Evolutionary conservation across 2,329 filamentous ascomycete genomes (phyloP).

Genomic region (Aspergillus sp.): DNA sequence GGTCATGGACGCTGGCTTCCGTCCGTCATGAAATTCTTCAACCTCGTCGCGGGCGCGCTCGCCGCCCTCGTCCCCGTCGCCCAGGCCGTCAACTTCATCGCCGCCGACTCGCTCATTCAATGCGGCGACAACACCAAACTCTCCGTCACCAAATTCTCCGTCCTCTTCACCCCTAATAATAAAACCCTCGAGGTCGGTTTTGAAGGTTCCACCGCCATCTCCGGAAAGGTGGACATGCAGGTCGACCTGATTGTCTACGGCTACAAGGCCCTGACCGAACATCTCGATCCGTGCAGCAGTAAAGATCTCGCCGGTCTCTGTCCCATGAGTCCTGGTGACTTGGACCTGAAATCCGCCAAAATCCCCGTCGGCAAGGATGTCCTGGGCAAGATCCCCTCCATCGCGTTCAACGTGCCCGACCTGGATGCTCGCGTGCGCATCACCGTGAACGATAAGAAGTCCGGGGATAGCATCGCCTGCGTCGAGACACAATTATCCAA

Average conservation of each 20-base stretch:
- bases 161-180: conserved; percentile 66
- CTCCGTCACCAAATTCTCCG: conserved; percentile 84
- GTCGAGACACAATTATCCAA: conserved; percentile 86
- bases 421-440: conserved; percentile 81
- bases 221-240: conserved; percentile 77
- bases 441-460: conserved; percentile 70
- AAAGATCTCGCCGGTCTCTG: conserved; percentile 71
- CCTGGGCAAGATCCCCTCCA: conserved; percentile 68
- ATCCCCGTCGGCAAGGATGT: conserved; percentile 58
- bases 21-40: background rate
- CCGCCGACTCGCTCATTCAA: background rate
- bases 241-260: conserved; percentile 79
- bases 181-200: conserved; percentile 71
- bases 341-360: conserved; percentile 69
- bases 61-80: background rate
- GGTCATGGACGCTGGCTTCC: background rate
- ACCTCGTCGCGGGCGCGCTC: background rate
- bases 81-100: background rate
- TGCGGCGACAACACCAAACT: conserved; percentile 36
- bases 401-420: conserved; percentile 87
- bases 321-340: conserved; percentile 81
- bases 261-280: conserved; percentile 65
- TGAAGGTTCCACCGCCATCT: conserved; percentile 77
- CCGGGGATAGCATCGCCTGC: conserved; percentile 70
- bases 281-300: conserved; percentile 69